Evolutionary conservation across 257 asterid genomes (phyloP), one percentile per base, ranked within the genome.

Genomic region (Pogostemon cablin): DNA sequence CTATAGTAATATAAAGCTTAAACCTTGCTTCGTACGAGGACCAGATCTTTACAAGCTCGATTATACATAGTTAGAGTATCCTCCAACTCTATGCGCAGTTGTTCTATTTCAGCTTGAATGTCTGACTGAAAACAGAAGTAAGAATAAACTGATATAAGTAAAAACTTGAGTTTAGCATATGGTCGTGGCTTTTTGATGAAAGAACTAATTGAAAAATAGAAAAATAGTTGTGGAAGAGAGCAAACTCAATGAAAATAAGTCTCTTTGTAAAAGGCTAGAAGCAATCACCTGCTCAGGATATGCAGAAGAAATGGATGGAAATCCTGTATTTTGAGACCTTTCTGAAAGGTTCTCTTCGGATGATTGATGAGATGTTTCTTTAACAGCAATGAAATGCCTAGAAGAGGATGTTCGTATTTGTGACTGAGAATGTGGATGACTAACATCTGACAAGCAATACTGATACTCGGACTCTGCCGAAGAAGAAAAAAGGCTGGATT

Each of bases 1-100:
- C 43, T 9, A 40, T 5, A 39, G 62, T 71, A 71, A 78, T 73
- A 62, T 77, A 32, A 77, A 72, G 60, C 38, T 57, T 75, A 62
- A 79, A 90, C 98, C 95, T 84, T 78, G 75, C 80, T 83, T 66
- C 77, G 91, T 77, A 90, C 80, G 78, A 74, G 80, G 72, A 86
- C 80, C 69, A 92, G 83, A 65, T 86, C 91, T 73, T 81, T 82
- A 72, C 96, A 87, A 68, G 96, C 88, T 81, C 55, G 93, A 67
- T 73, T 87, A 76, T 92, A 92, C 90, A 88, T 72, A 66, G 79
- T 57, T 62, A 85, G 47, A 72, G 95, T 86, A 78, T 75, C 77
- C 59, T 75, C 83, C 75, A 92, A 67, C 66, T 90, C 97, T 70
- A 78, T 80, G 48, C 85, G 90, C 81, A 90, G 67, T 67, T 62